Conservation (phyloP, 768 basidiomycete species). For the Lactifluus hygrophoroides region DNA sequence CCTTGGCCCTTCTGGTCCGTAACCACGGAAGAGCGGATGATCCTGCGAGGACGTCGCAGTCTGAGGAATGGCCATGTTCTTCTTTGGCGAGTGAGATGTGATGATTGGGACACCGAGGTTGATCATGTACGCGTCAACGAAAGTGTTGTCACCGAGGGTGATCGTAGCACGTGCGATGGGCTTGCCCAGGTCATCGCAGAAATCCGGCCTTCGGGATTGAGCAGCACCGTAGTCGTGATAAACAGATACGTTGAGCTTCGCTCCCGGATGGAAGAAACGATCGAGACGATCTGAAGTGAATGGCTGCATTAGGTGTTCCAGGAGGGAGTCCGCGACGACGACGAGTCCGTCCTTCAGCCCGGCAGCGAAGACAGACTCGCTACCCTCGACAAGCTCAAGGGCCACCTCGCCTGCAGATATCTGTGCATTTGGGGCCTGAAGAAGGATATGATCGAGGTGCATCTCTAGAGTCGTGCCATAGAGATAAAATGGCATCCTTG, state of each 20-base stretch:
- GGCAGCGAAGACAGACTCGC: not conserved
- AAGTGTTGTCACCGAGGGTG: too few relatives aligned
- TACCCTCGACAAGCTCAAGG: conserved; percentile 9
- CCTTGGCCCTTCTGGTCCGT: not conserved
- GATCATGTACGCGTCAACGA: too few relatives aligned
- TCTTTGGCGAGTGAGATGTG: conserved; percentile 5
- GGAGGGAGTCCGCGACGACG: conserved; percentile 13
- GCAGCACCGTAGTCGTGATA: too few relatives aligned
- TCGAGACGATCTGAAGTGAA: too few relatives aligned
- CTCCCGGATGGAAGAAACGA: too few relatives aligned
- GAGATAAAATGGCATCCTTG: conserved; percentile 33
- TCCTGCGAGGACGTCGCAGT: not conserved
- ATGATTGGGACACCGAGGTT: conserved; percentile 1
- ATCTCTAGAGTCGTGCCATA: conserved; percentile 28
- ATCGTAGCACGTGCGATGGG: conserved; percentile 18
- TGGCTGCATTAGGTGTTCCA: conserved; percentile 21
- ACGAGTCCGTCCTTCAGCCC: conserved; percentile 18
- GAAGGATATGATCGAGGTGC: conserved; percentile 31
- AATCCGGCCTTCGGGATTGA: conserved; percentile 12
- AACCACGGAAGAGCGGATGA: conserved; percentile 14
- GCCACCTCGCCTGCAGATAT: conserved; percentile 18
- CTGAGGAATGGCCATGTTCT: not conserved
- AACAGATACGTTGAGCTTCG: too few relatives aligned
- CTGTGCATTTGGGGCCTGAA: conserved; percentile 22
- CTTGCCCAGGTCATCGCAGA: conserved; percentile 10